Evolutionary conservation across 2,329 filamentous ascomycete species (phyloP).

Genomic region (Didymella pinodella): DNA sequence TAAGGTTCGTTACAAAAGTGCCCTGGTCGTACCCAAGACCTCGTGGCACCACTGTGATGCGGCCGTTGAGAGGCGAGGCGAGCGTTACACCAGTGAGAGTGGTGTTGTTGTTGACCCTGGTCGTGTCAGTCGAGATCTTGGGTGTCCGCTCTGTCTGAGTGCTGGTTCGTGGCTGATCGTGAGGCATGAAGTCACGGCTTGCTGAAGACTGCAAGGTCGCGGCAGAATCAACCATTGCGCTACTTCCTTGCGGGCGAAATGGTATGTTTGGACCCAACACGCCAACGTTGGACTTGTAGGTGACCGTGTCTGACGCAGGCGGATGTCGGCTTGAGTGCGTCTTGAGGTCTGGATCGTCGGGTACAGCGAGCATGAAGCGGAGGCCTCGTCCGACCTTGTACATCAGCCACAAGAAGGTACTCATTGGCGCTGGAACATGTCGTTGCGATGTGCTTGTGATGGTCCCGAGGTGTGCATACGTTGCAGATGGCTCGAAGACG

Average conservation of each 20-base stretch:
- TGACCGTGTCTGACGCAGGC: not conserved
- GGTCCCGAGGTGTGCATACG: not conserved
- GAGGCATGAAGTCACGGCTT: not conserved
- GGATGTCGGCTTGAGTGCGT: conserved; percentile 20
- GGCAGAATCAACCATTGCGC: not conserved
- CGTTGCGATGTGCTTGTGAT: not conserved
- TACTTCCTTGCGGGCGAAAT: not conserved
- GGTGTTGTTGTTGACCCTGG: not conserved
- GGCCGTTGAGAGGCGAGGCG: not conserved
- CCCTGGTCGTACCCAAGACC: conserved; percentile 6
- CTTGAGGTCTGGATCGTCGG: conserved; percentile 21
- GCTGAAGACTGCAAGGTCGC: not conserved
- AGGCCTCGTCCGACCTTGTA: conserved; percentile 18
- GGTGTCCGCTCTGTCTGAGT: not conserved
- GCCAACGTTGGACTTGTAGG: not conserved
- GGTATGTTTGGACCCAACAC: conserved; percentile 1
- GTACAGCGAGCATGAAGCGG: conserved; percentile 26
- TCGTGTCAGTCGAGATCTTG: not conserved
- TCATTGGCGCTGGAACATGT: not conserved
- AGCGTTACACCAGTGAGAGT: not conserved
- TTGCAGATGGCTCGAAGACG: not conserved
- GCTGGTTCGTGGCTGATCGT: not conserved
- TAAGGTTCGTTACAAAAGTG: conserved; percentile 5
- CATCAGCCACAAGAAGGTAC: not conserved
- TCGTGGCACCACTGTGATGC: not conserved